Percentiles rank a stretch among this genome's conserved stretches.
These are phyloP conservation scores for Candida chauliodis DNA, from an alignment of 805 yeast genomes.

Conservation along the genomic window DNA sequence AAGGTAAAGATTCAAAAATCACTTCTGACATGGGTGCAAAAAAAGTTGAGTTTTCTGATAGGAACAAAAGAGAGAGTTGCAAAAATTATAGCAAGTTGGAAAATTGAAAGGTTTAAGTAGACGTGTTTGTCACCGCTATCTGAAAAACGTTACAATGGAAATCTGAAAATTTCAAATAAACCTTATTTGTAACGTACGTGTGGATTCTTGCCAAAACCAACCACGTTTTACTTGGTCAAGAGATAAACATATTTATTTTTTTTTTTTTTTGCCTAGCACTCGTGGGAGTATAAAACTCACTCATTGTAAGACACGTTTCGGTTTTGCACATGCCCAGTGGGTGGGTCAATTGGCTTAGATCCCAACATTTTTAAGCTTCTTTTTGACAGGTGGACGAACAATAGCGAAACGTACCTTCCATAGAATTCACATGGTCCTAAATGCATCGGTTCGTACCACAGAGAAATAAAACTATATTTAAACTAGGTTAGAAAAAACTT, in stretches of 20 bases:
- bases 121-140: conserved; percentile 1
- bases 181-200: conserved; percentile 1
- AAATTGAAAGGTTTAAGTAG: background rate
- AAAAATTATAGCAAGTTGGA: background rate
- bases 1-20: conserved; percentile 9
- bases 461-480: no score
- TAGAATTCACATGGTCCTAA: no score
- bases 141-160: background rate
- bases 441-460: no score
- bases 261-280: background rate
- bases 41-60: conserved; percentile 1
- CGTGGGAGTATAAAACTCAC: conserved; percentile 1
- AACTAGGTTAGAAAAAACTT: no score
- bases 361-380: no score
- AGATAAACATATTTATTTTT: conserved; percentile 1
- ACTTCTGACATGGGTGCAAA: conserved; percentile 9
- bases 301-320: conserved; percentile 1
- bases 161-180: background rate
- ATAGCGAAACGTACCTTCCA: no score
- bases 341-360: no score
- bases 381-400: no score
- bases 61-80: background rate
- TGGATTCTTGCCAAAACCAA: background rate
- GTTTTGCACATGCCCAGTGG: background rate
- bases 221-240: background rate